Evolutionary conservation across 192 early-diverging fungal genomes (phyloP).

Genomic region (Dispira parvispora): DNA sequence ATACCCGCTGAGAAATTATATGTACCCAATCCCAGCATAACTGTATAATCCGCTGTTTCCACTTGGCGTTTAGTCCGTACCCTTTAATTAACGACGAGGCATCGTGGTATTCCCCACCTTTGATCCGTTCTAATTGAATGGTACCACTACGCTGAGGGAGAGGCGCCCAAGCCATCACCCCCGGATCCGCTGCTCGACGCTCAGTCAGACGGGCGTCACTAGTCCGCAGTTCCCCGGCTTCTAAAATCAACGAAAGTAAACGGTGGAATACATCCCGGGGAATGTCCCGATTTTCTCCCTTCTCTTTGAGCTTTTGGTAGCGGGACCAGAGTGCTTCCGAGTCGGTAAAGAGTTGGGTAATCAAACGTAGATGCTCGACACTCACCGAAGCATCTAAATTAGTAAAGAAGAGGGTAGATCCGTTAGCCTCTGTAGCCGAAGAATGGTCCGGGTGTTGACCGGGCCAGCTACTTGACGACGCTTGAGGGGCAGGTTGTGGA

Average conservation of each 20-base stretch:
- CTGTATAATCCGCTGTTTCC: neutral
- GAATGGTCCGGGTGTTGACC: neutral
- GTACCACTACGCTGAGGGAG: neutral
- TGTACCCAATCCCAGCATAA: constrained; percentile 11
- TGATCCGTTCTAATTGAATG: neutral
- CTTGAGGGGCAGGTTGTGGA: too few species aligned
- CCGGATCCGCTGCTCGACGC: neutral
- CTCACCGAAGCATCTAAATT: neutral
- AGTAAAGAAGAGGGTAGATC: neutral
- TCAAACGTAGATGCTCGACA: neutral
- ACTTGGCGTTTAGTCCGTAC: neutral
- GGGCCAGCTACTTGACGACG: neutral
- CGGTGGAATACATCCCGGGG: neutral
- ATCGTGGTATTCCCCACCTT: neutral
- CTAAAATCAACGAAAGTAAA: neutral
- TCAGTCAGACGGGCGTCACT: neutral
- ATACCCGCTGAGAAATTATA: neutral
- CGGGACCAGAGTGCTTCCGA: constrained; percentile 5
- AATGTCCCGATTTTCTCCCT: neutral
- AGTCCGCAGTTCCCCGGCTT: neutral
- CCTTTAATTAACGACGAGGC: neutral
- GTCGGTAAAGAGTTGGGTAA: constrained; percentile 6
- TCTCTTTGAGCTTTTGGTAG: constrained; percentile 4
- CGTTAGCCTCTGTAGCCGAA: neutral
- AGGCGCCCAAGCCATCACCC: neutral